Base-by-base conservation (phyloP, 495 filamentous ascomycete species). In the Aspergillus sclerotiicarbonarius region DNA sequence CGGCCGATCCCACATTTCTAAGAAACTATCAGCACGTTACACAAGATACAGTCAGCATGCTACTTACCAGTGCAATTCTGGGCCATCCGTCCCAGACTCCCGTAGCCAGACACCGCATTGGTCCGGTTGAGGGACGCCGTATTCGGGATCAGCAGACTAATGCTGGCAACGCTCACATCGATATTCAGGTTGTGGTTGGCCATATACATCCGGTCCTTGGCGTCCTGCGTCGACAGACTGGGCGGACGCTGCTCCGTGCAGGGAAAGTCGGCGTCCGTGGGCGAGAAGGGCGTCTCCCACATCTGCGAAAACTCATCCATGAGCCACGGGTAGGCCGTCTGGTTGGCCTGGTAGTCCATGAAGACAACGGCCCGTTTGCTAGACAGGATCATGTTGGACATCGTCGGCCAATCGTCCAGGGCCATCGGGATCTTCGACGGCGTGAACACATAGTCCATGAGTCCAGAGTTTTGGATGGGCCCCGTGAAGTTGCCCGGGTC, bases 181-280 rank as follows among this genome's bases (percentile, higher is more conserved):
- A 87, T 72, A 67, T 96, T 95, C 21, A 96, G 74, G 67, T 96
- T 96, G 70, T 98, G 93, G 62, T 98, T 98, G 57, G 90, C 90
- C 74, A 96, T 85, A 58, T 95, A 95, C 78, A 96, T 79, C 49
- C 88, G 77, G 6, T 80, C 76, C 56, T 75, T 70, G 1, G 83
- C 83, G 25, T 84, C 77, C 6, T 78, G 65, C 0, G 29, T 8
- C 12, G 71, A 64, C 54, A 92, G 68, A 6, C 80, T 78, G 0
- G 90, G 86, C 18, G 85, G 85, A 3, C 85, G 75, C 61, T 86
- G 76, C 53, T 76, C 63, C 0, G 75, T 82, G 64, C 85, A 88
- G 1, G 85, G 84, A 67, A 88, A 88, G 19, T 54, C 64, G 12
- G 64, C 62, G 64, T 87, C 68, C 0, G 82, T 85, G 0, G 85